Conservation (phyloP, 495 filamentous ascomycete species). For the Penicillium fimorum region DNA sequence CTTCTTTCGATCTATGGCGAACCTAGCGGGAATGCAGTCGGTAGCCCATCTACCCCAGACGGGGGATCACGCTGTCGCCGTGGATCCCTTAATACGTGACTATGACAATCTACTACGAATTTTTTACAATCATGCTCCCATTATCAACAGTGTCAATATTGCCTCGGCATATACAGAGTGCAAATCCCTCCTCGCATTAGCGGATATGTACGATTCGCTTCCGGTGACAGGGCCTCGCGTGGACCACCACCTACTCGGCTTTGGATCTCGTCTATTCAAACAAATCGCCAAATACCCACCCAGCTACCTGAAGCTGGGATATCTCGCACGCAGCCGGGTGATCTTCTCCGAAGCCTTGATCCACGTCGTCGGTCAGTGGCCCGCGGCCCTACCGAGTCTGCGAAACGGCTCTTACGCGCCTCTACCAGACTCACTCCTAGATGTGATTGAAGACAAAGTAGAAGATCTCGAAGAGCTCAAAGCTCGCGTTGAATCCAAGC, state of each 20-base stretch:
- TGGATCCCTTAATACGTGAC: constrained; percentile 72
- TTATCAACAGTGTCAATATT: constrained; percentile 79
- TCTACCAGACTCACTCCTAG: constrained; percentile 70
- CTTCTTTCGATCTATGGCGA: constrained; percentile 87
- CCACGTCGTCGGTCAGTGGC: constrained; percentile 92
- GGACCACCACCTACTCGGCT: constrained; percentile 88
- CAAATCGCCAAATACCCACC: constrained; percentile 94
- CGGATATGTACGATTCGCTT: constrained; percentile 89
- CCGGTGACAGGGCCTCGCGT: constrained; percentile 84
- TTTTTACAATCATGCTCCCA: constrained; percentile 86
- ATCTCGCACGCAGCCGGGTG: constrained; percentile 75
- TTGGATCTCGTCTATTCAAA: constrained; percentile 84
- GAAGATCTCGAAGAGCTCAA: constrained; percentile 75
- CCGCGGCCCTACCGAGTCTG: constrained; percentile 70
- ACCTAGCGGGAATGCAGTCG: constrained; percentile 60
- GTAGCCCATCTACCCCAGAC: constrained; percentile 41
- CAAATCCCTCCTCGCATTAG: constrained; percentile 78
- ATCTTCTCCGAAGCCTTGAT: constrained; percentile 89
- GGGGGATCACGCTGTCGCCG: constrained; percentile 44
- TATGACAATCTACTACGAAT: constrained; percentile 92
- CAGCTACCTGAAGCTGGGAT: constrained; percentile 85
- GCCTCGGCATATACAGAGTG: constrained; percentile 88
- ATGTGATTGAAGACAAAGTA: constrained; percentile 88
- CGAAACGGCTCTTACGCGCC: constrained; percentile 55
- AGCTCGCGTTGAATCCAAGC: constrained; percentile 64